These are phyloP conservation scores for Orychophragmus violaceus DNA, from an alignment of 345 rosid species.

Conservation along the genomic window DNA sequence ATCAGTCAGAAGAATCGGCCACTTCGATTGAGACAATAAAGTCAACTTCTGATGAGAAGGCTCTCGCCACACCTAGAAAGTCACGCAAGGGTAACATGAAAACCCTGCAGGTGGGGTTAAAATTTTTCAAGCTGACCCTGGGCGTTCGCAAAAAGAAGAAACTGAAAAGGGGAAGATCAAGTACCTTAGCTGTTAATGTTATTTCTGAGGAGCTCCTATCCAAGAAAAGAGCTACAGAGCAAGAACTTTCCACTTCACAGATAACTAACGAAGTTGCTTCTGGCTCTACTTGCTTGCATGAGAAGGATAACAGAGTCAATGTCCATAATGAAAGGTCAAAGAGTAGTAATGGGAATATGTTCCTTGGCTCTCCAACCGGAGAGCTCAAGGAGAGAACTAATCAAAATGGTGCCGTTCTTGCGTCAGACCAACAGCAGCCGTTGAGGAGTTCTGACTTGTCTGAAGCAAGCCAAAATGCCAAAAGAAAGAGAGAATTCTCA, in stretches of 20 bases:
- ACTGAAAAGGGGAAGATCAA: constrained; percentile 41
- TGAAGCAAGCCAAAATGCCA: constrained; percentile 15
- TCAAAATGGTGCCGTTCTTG: constrained; percentile 43
- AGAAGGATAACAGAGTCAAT: constrained; percentile 21
- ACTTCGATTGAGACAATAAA: constrained; percentile 12
- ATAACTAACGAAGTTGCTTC: constrained; percentile 8
- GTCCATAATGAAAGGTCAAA: constrained; percentile 5
- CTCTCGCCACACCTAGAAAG: constrained; percentile 36
- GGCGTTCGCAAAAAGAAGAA: constrained; percentile 42
- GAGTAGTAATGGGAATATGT: constrained; percentile 22
- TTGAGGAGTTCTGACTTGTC: constrained; percentile 5
- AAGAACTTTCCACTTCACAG: constrained; percentile 53
- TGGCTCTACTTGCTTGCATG: constrained; percentile 18
- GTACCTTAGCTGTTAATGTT: constrained; percentile 7
- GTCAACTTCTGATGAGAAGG: constrained; percentile 17
- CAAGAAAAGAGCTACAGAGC: constrained; percentile 27
- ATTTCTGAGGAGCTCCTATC: constrained; percentile 33
- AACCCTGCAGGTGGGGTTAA: constrained; percentile 40
- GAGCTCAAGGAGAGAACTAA: constrained; percentile 36
- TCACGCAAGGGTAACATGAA: constrained; percentile 30
- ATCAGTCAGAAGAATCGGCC: constrained; percentile 5
- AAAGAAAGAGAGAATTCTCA: constrained; percentile 30
- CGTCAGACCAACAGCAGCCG: constrained; percentile 25
- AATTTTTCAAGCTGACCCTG: constrained; percentile 38
- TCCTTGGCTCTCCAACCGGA: constrained; percentile 17